Evolutionary conservation across 1,284 basidiomycete species (phyloP).

Genomic region (Neolentinus lepideus): DNA sequence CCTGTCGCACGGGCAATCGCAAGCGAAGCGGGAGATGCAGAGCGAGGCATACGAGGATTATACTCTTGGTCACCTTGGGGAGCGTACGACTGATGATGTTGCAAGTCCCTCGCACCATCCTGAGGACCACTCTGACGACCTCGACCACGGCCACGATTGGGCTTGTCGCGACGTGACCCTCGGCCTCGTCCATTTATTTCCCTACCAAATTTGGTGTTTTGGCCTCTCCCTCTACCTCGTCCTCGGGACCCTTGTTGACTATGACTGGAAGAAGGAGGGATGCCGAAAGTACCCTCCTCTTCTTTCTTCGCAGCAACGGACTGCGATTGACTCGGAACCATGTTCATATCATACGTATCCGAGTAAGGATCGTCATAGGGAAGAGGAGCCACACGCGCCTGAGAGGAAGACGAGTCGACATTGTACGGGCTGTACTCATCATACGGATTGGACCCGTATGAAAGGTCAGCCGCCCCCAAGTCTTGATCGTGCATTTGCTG

Average conservation of each 20-base stretch:
- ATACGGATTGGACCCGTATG: constrained; percentile 50
- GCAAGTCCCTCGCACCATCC: constrained; percentile 5
- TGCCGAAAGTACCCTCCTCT: constrained; percentile 5
- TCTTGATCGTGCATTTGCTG: constrained; percentile 50
- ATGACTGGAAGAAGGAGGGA: constrained; percentile 3
- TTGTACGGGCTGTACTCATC: constrained; percentile 60
- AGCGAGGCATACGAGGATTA: constrained; percentile 21
- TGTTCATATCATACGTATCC: constrained; percentile 31
- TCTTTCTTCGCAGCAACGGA: neutral
- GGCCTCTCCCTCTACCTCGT: constrained; percentile 14
- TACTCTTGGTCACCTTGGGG: constrained; percentile 18
- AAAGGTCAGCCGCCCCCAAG: constrained; percentile 30
- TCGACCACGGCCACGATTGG: constrained; percentile 28
- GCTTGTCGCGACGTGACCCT: constrained; percentile 9
- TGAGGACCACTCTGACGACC: constrained; percentile 21
- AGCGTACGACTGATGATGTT: constrained; percentile 2
- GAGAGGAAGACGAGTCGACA: constrained; percentile 44
- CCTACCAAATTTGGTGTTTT: constrained; percentile 15
- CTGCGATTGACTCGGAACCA: neutral
- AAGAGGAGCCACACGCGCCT: constrained; percentile 52
- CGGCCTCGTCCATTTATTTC: constrained; percentile 17
- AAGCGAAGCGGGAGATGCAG: constrained; percentile 38
- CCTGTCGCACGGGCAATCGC: constrained; percentile 40
- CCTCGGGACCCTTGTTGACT: constrained; percentile 18
- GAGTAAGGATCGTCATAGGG: constrained; percentile 77